Evolutionary conservation across 176 grass and related monocot species (phyloP).

Genomic region (Saccharum spontaneum): DNA sequence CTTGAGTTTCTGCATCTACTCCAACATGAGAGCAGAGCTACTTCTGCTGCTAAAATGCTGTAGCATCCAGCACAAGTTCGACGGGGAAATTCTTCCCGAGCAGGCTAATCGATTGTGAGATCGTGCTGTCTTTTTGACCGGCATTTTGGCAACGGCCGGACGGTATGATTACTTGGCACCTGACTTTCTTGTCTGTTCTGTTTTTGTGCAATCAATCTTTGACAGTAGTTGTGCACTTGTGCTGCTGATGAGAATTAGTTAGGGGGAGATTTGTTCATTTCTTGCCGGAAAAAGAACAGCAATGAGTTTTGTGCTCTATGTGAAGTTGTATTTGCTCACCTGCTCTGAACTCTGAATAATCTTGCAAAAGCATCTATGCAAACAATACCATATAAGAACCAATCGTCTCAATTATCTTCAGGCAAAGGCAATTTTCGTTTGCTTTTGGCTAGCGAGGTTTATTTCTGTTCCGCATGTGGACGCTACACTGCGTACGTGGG

Average conservation of each 20-base stretch:
- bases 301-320: not conserved
- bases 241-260: not conserved
- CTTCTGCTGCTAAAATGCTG: not conserved
- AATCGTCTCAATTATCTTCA: not conserved
- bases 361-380: not conserved
- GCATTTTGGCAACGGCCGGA: not conserved
- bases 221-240: not conserved
- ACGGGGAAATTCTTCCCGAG: not conserved
- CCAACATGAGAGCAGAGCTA: not conserved
- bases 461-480: not conserved
- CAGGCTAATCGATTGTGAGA: not conserved
- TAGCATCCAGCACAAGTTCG: not conserved
- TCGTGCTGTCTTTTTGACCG: constrained; percentile 28
- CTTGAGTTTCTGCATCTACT: constrained; percentile 19
- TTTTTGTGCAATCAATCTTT: not conserved
- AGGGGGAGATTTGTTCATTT: not conserved
- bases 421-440: not conserved
- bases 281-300: not conserved
- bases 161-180: constrained; percentile 5
- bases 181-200: not conserved
- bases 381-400: not conserved
- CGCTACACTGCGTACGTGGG: not conserved
- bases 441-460: not conserved
- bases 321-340: not conserved
- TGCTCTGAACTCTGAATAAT: not conserved